These are phyloP conservation scores for Ustilago lituana DNA, from an alignment of 1,284 basidiomycete genomes.

Conservation along the genomic window DNA sequence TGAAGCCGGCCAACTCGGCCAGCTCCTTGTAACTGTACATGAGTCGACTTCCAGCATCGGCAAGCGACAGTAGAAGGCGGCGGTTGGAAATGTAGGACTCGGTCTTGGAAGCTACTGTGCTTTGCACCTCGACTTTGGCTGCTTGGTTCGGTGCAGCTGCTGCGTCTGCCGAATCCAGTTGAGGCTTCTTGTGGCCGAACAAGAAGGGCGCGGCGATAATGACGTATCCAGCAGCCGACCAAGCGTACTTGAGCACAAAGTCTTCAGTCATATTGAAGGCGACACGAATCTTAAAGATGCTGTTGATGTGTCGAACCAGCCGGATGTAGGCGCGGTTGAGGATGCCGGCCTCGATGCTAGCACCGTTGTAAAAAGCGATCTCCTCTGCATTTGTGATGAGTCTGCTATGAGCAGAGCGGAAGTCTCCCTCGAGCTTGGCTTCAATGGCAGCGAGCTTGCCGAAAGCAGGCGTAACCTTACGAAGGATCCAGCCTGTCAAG, in stretches of 20 bases:
- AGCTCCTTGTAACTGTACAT: constrained; percentile 88
- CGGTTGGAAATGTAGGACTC: constrained; percentile 86
- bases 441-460: constrained; percentile 89
- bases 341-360: constrained; percentile 83
- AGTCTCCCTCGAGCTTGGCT: constrained; percentile 84
- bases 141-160: constrained; percentile 70
- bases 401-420: constrained; percentile 85
- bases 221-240: constrained; percentile 65
- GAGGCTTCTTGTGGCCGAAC: constrained; percentile 49
- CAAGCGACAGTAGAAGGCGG: constrained; percentile 86
- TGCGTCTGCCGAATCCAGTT: constrained; percentile 20
- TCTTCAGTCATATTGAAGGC: constrained; percentile 66
- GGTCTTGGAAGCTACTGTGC: constrained; percentile 72
- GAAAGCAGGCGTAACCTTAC: constrained; percentile 89
- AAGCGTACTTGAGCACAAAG: constrained; percentile 67
- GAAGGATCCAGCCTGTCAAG: constrained; percentile 81
- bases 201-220: constrained; percentile 66
- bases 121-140: constrained; percentile 19
- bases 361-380: constrained; percentile 94
- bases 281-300: constrained; percentile 81
- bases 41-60: constrained; percentile 90
- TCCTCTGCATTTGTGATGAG: constrained; percentile 93
- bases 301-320: constrained; percentile 87
- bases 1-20: constrained; percentile 90
- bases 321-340: constrained; percentile 81